Evolutionary conservation across 2,329 filamentous ascomycete species (phyloP).

Genomic region (Acrodontium crateriforme): DNA sequence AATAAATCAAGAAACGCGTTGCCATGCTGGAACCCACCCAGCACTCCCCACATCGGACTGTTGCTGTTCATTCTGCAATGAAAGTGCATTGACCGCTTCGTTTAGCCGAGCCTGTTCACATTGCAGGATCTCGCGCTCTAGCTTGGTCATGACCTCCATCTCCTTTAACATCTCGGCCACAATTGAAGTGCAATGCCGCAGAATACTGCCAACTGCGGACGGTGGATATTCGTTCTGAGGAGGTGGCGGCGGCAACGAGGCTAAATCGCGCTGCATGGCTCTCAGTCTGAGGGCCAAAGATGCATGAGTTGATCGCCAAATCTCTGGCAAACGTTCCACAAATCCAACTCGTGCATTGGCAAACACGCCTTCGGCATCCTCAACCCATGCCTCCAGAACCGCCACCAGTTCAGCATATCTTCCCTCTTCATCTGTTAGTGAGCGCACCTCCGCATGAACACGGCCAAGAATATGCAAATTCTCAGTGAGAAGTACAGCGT

Average conservation of each 20-base stretch:
- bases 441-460: conserved; percentile 44
- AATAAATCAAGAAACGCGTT: conserved; percentile 8
- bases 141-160: conserved; percentile 46
- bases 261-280: conserved; percentile 37
- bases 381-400: conserved; percentile 48
- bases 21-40: conserved; percentile 17
- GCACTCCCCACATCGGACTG: conserved; percentile 7
- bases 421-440: conserved; percentile 41
- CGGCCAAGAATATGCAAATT: conserved; percentile 45
- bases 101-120: conserved; percentile 48
- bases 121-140: conserved; percentile 43
- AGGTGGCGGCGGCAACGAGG: conserved; percentile 28
- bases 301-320: conserved; percentile 47
- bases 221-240: conserved; percentile 5
- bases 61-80: conserved; percentile 3
- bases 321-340: conserved; percentile 40
- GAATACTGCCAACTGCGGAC: conserved; percentile 34
- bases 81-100: conserved; percentile 12
- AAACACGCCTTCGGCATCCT: conserved; percentile 13
- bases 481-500: conserved; percentile 34
- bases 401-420: conserved; percentile 42
- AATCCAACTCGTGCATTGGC: conserved; percentile 32
- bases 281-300: conserved; percentile 42
- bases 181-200: conserved; percentile 36
- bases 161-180: conserved; percentile 49